These are phyloP conservation scores for Candida germanica DNA, from an alignment of 805 yeast genomes.

Conservation along the genomic window DNA sequence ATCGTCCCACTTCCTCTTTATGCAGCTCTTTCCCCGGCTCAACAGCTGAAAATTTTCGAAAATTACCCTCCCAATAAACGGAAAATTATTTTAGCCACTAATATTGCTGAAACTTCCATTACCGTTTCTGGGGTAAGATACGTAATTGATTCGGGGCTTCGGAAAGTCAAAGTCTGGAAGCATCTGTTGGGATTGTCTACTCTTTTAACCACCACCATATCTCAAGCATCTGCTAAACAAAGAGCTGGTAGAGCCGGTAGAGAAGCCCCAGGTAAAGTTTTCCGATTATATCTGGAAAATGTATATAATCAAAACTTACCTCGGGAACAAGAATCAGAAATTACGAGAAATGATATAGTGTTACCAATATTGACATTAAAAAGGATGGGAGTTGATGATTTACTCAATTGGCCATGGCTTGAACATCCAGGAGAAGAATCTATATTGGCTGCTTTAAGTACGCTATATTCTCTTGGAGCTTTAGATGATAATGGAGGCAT, in stretches of 20 bases:
- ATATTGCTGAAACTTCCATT: constrained; percentile 96
- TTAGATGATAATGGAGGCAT: constrained; percentile 72
- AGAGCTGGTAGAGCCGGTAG: constrained; percentile 82
- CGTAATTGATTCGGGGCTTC: constrained; percentile 87
- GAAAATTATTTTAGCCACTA: constrained; percentile 88
- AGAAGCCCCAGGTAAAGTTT: constrained; percentile 86
- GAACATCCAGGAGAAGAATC: constrained; percentile 85
- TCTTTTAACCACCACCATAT: constrained; percentile 84
- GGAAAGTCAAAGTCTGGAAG: constrained; percentile 94
- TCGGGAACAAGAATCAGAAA: constrained; percentile 89
- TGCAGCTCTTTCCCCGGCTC: constrained; percentile 86
- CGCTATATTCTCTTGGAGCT: constrained; percentile 77
- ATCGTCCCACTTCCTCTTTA: constrained; percentile 81
- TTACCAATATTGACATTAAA: constrained; percentile 83
- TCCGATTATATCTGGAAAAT: constrained; percentile 72
- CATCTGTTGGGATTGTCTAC: constrained; percentile 92
- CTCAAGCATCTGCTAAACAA: constrained; percentile 77
- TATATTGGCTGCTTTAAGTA: constrained; percentile 69
- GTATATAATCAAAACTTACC: constrained; percentile 59
- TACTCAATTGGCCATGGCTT: constrained; percentile 87
- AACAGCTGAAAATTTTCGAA: constrained; percentile 78
- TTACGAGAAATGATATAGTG: constrained; percentile 79
- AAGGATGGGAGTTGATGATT: constrained; percentile 76
- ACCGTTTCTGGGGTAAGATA: constrained; percentile 93
- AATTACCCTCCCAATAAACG: constrained; percentile 63